phyloP scores from a whole-genome alignment of 805 yeast species.

The Ogataea chonburiensis region DNA sequence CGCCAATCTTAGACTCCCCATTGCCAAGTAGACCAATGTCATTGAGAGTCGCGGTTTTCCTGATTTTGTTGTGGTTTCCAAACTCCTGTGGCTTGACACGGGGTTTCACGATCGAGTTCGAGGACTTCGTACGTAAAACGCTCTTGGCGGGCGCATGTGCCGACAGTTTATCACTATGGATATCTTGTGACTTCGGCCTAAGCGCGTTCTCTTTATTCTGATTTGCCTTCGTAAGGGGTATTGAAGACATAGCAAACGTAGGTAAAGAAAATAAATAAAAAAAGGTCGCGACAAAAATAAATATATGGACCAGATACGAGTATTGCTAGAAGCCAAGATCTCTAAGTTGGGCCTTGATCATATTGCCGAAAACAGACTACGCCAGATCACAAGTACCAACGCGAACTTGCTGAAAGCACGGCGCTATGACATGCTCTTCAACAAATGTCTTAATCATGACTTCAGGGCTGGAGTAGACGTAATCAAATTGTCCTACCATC shows the following conservation, averaged over 20 bases:
- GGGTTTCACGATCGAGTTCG: slow-evolving; percentile 22
- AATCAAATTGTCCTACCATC: slow-evolving; percentile 10
- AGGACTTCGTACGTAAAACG: slow-evolving; percentile 27
- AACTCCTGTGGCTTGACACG: slow-evolving; percentile 12
- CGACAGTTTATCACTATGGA: slow-evolving; percentile 14
- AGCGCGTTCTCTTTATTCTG: slow-evolving; percentile 24
- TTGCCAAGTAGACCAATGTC: slow-evolving; percentile 5
- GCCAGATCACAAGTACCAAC: slow-evolving; percentile 1
- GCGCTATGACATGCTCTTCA: slow-evolving; percentile 6
- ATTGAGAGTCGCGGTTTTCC: slow-evolving; percentile 20
- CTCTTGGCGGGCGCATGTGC: slow-evolving; percentile 20
- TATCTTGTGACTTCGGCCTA: slow-evolving; percentile 10
- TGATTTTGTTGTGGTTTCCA: slow-evolving; percentile 23
- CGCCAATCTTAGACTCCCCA: slow-evolving; percentile 14
- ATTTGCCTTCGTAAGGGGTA: slow-evolving; percentile 12
- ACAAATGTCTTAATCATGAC: slow-evolving; percentile 6
- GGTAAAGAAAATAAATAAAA: slow-evolving; percentile 9
- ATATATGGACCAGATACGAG: slow-evolving; percentile 2
- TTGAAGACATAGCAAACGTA: slow-evolving; percentile 16
- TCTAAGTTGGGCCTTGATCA: slow-evolving; percentile 11
- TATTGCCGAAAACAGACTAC: slow-evolving; percentile 8
- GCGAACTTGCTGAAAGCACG: slow-evolving; percentile 1
- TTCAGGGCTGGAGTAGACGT: slow-evolving; percentile 11
- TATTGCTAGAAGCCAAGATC: slow-evolving; percentile 7
- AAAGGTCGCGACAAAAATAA: slow-evolving; percentile 7